Conservation (phyloP, 1,284 basidiomycete genomes). For the Xerocomus amazonicus region DNA sequence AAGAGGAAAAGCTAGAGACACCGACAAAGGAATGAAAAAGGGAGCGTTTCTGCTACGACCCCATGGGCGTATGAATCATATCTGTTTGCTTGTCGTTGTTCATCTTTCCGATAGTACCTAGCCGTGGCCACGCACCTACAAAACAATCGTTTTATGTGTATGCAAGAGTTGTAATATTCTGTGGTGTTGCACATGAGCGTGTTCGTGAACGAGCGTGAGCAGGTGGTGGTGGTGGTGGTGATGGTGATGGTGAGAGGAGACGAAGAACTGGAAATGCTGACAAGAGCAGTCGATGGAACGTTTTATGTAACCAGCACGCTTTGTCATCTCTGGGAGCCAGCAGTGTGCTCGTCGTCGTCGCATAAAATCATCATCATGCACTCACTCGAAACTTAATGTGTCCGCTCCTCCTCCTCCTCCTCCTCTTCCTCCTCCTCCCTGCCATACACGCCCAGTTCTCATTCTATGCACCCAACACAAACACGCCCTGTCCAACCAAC, state of each 20-base stretch:
- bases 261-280: conserved; percentile 34
- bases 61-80: neutral
- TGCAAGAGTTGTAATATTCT: conserved; percentile 10
- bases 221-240: conserved; percentile 5
- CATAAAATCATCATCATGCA: neutral
- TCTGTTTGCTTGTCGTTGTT: conserved; percentile 7
- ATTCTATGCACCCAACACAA: conserved; percentile 46
- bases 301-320: conserved; percentile 36
- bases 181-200: neutral
- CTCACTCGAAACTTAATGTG: neutral
- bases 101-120: conserved; percentile 7
- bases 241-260: conserved; percentile 35
- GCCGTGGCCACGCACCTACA: conserved; percentile 19
- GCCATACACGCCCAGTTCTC: conserved; percentile 5
- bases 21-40: conserved; percentile 21
- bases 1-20: conserved; percentile 31
- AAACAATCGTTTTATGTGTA: conserved; percentile 1
- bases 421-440: neutral
- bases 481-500: conserved; percentile 45
- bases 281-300: conserved; percentile 30
- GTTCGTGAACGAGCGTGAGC: neutral
- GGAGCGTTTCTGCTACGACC: neutral
- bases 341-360: neutral
- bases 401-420: neutral
- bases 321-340: conserved; percentile 36